Base-by-base conservation (phyloP, 768 basidiomycete species). In the Rhodosporidiobolus sp. region DNA sequence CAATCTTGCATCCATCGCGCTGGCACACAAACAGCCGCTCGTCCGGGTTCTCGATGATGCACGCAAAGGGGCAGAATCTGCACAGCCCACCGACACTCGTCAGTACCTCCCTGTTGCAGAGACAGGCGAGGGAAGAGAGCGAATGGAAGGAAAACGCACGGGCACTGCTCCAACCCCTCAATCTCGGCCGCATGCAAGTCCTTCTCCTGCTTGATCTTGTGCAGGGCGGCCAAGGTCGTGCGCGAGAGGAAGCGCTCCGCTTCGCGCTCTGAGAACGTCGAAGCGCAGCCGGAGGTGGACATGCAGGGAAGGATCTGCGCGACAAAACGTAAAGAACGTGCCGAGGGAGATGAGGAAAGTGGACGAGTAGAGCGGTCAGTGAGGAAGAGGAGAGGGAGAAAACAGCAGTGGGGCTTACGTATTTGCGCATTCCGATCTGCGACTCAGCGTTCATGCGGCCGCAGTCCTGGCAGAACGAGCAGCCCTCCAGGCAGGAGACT, bases 391-490 rank as follows among this genome's bases (percentile, higher is more conserved):
- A 8, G 6, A 35, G 34, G 26, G 38, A n/a, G 17, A 28, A 14
- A 14, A 20, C 2, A 11, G 53, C 11, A n/a, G n/a, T n/a, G 35
- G 28, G 12, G 48, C 72, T 49, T 35, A 77, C 76, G 55, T 60
- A 70, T 50, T 75, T 65, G 11, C 74, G 70, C 48, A 71, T 61
- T 1, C 78, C 78, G 32, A 78, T 70, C 34, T 67, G 65, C 2
- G 32, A 46, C 62, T 75, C 72, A 22, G 65, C 70, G 63, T 75
- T 72, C 54, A 57, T 58, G 30, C 53, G 63, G 4, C 66, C 67
- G 54, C 78, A 77, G 35, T 77, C 78, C n/a, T 34, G 57, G 57
- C 78, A 78, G 63, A 78, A 78, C 10, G 69, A 68, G 45, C 73
- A 69, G 17, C 71, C 76, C 4, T 74, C 73, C 20, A 26, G 12